Conservation (phyloP, 2,329 filamentous ascomycete genomes). For the Beauveria caledonica region DNA sequence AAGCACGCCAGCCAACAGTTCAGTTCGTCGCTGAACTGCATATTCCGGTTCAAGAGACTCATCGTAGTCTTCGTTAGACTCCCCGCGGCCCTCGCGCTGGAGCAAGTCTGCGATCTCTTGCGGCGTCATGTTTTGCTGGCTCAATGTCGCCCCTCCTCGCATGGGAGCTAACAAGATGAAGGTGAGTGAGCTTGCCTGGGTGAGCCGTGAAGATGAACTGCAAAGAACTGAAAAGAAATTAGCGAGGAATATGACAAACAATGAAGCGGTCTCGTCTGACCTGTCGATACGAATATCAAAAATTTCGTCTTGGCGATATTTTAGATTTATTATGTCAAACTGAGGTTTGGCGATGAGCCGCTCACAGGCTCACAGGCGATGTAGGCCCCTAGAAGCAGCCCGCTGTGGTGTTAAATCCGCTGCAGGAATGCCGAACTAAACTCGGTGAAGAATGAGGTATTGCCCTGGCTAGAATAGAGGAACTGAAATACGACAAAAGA, state of each 20-base stretch:
- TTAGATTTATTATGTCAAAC: neutral
- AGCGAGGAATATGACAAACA: neutral
- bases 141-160: neutral
- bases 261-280: too few relatives aligned
- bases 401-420: too few relatives aligned
- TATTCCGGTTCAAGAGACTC: slow-evolving; percentile 19
- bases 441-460: too few relatives aligned
- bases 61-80: slow-evolving; percentile 20
- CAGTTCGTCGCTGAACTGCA: slow-evolving; percentile 18
- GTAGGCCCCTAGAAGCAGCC: too few relatives aligned
- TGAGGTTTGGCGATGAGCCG: neutral
- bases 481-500: too few relatives aligned
- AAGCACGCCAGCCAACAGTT: slow-evolving; percentile 31
- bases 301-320: neutral
- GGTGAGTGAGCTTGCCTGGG: neutral
- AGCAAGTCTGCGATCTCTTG: slow-evolving; percentile 31
- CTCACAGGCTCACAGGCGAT: neutral
- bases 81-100: slow-evolving; percentile 23
- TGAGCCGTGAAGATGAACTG: neutral
- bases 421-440: too few relatives aligned
- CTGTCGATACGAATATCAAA: neutral
- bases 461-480: too few relatives aligned
- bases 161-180: neutral
- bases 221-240: neutral
- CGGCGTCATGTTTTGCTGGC: slow-evolving; percentile 22